Base-by-base conservation (phyloP, 352 stramenopile genomes). In the Phytophthora ramorum region DNA sequence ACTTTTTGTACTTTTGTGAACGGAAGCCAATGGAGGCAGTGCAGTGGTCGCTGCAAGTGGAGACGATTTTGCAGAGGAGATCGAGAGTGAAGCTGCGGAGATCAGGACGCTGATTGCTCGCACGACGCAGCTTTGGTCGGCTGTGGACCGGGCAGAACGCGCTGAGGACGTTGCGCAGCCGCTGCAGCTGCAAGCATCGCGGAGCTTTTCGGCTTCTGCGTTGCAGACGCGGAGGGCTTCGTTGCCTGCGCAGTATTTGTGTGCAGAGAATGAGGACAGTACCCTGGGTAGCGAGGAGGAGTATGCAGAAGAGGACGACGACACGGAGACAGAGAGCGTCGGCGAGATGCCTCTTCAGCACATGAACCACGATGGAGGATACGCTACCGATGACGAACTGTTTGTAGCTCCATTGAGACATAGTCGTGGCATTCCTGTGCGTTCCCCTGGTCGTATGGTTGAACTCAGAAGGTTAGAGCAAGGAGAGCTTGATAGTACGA, bases 21-120 rank as follows among this genome's bases (percentile, higher is more conserved):
- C 17, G 44, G 34, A 40, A 43, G 45, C 26, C 41, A 30, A 2
- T 61, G 34, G 16, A 48, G 32, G 10, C 55, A 45, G 26, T 10
- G 30, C 26, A 45, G 19, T 14, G 20, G 17, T 2, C 41, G 19
- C 16, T 34, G 34, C 20, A 2, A 58, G n/a, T 26, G 46, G 32
- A 3, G 44, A 47, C 7, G 49, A 66, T 28, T 75, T 73, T 58
- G 66, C 66, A 0, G 61, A 64, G 34, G 71, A 78, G 38, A 73
- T 70, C 12, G 66, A 78, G 48, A 76, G 61, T 51, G 69, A 78
- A 58, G 66, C 58, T 7, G 59, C 58, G 13, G 73, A 81, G 38
- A 78, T 76, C 44, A 35, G 73, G 30, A 68, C 58, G 24, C 43
- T 81, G 20, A 81, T 76, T 43, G 69, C 69, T 53, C 57, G 66